Percentiles rank a stretch among this genome's conserved stretches.
phyloP scores from a whole-genome alignment of 148 eudicot species.

The Arctostaphylos glauca region DNA sequence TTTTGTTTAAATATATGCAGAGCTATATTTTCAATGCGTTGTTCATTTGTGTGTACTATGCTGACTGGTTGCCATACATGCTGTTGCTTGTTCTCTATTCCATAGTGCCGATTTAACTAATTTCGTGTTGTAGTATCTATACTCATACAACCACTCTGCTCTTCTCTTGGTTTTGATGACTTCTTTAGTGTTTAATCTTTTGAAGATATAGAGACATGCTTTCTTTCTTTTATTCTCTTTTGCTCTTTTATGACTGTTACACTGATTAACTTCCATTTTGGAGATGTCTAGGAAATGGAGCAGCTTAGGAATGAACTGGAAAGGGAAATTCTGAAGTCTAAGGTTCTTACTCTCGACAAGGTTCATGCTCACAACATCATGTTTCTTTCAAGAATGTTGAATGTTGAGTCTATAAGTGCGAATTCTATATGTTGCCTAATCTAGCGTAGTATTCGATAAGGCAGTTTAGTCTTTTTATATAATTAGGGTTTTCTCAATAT shows the following conservation, averaged over 20 bases:
- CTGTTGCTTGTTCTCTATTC: neutral
- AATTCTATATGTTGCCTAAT: too few species aligned
- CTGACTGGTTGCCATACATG: neutral
- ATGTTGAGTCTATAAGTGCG: neutral
- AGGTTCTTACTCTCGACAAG: conserved; percentile 23
- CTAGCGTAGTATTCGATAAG: too few species aligned
- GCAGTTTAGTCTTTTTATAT: too few species aligned
- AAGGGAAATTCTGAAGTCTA: conserved; percentile 29
- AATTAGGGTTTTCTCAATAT: too few species aligned
- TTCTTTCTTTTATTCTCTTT: neutral
- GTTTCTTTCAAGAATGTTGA: neutral
- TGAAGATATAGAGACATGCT: neutral
- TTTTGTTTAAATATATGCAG: neutral
- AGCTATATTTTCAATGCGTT: neutral
- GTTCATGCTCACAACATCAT: neutral
- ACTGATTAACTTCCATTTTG: conserved; percentile 11
- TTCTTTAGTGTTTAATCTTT: neutral
- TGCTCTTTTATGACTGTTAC: conserved; percentile 4
- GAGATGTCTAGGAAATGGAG: conserved; percentile 42
- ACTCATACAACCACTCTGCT: neutral
- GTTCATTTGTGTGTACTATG: neutral
- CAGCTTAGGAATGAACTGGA: conserved; percentile 41
- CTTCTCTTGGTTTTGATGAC: neutral
- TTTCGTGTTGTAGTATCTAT: neutral
- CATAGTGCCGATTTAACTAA: neutral